Evolutionary conservation across 2,329 filamentous ascomycete genomes (phyloP).

Genomic region (Fusarium globosum): DNA sequence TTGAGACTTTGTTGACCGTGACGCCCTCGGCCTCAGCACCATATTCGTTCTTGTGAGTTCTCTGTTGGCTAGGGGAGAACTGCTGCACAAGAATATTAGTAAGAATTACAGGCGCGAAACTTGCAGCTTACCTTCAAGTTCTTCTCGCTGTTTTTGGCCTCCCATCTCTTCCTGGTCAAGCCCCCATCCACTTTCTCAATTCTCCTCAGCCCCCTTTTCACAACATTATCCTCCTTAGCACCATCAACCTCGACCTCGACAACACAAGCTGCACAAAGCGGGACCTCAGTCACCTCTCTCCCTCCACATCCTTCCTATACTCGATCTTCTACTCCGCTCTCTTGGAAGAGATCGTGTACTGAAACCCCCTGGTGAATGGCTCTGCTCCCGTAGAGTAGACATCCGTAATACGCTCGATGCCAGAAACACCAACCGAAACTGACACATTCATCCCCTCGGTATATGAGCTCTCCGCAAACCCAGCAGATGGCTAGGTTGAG

Average conservation of each 20-base stretch:
- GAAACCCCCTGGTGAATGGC: slow-evolving; percentile 51
- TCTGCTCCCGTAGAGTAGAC: slow-evolving; percentile 61
- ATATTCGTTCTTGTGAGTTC: neutral
- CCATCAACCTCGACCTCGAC: slow-evolving; percentile 54
- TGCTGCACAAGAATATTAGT: slow-evolving; percentile 15
- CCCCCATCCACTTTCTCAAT: slow-evolving; percentile 60
- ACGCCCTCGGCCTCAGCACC: slow-evolving; percentile 13
- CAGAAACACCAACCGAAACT: slow-evolving; percentile 72
- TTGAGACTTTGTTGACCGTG: neutral
- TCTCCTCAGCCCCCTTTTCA: slow-evolving; percentile 57
- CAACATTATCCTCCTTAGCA: slow-evolving; percentile 45
- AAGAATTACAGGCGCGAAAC: neutral
- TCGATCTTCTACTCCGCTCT: slow-evolving; percentile 4
- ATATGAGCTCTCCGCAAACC: slow-evolving; percentile 67
- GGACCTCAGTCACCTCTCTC: slow-evolving; percentile 59
- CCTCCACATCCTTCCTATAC: slow-evolving; percentile 17
- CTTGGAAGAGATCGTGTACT: slow-evolving; percentile 50
- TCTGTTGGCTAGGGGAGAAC: slow-evolving; percentile 5
- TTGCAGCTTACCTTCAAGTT: slow-evolving; percentile 2
- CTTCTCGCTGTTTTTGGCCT: slow-evolving; percentile 44
- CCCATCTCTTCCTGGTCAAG: slow-evolving; percentile 57
- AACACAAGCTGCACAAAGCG: slow-evolving; percentile 61
- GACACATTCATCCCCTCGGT: slow-evolving; percentile 64
- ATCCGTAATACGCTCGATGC: slow-evolving; percentile 67
- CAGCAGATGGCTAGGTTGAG: slow-evolving; percentile 67